phyloP scores from a whole-genome alignment of 805 yeast genomes.

The Saturnispora mendoncae region DNA sequence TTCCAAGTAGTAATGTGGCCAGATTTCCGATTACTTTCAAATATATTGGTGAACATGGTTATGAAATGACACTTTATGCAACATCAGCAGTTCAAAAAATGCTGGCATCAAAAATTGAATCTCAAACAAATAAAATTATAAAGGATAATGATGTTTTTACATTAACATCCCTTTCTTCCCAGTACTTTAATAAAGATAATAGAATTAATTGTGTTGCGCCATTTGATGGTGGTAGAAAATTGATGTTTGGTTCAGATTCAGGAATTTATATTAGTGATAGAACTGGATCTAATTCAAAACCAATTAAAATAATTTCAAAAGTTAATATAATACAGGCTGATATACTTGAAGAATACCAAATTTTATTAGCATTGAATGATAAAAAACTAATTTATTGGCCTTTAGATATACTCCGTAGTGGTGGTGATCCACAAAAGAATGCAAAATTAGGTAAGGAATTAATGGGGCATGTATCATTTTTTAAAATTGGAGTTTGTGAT shows the following conservation, averaged over 20 bases:
- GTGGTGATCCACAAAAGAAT: constrained; percentile 39
- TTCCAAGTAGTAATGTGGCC: constrained; percentile 19
- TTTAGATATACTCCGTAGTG: constrained; percentile 49
- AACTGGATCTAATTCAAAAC: constrained; percentile 48
- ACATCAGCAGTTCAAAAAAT: constrained; percentile 65
- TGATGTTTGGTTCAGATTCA: constrained; percentile 83
- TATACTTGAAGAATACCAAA: constrained; percentile 83
- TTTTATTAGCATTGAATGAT: constrained; percentile 72
- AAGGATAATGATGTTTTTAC: constrained; percentile 73
- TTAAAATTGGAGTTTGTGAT: constrained; percentile 87
- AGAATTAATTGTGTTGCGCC: constrained; percentile 88
- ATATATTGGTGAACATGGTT: constrained; percentile 46
- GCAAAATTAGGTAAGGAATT: constrained; percentile 66
- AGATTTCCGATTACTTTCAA: constrained; percentile 44
- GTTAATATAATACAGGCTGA: constrained; percentile 81
- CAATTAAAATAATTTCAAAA: constrained; percentile 65
- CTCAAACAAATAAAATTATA: constrained; percentile 68
- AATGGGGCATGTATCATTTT: constrained; percentile 80
- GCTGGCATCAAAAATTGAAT: constrained; percentile 66
- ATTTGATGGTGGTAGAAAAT: constrained; percentile 86
- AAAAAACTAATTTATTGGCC: constrained; percentile 73
- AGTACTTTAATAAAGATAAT: constrained; percentile 64
- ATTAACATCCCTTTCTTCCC: constrained; percentile 61
- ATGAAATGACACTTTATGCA: constrained; percentile 44
- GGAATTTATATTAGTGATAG: constrained; percentile 81